phyloP scores from a whole-genome alignment of 768 basidiomycete genomes.

The Brasilioporus rufonigricans region DNA sequence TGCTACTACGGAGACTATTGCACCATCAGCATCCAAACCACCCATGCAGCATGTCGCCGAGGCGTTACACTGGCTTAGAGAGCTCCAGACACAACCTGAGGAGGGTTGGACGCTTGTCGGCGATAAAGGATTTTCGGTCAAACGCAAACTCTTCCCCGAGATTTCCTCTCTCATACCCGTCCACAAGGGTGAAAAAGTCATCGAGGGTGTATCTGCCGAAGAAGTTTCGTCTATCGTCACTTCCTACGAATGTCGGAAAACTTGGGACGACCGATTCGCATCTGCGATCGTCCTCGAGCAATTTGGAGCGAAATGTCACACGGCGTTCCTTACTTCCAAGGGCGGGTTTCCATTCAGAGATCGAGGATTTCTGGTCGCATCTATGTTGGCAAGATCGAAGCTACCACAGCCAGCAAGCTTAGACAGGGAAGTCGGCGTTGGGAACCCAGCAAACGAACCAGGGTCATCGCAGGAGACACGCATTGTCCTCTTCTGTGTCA shows the following conservation, averaged over 20 bases:
- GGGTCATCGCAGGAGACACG: conserved; percentile 42
- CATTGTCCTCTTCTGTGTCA: conserved; percentile 77
- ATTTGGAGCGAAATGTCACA: conserved; percentile 72
- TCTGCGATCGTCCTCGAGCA: conserved; percentile 67
- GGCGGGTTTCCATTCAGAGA: conserved; percentile 89
- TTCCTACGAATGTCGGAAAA: conserved; percentile 67
- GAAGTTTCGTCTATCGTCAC: conserved; percentile 77
- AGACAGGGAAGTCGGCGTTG: conserved; percentile 39
- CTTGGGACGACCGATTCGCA: conserved; percentile 87
- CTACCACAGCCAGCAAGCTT: conserved; percentile 35
- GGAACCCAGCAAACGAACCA: conserved; percentile 17
- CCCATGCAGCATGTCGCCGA: conserved; percentile 84
- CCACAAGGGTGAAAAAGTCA: conserved; percentile 84
- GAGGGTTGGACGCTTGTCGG: conserved; percentile 75
- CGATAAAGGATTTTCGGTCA: conserved; percentile 74
- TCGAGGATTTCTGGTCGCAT: conserved; percentile 80
- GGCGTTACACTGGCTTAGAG: conserved; percentile 76
- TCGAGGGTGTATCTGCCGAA: conserved; percentile 91
- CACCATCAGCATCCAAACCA: conserved; percentile 53
- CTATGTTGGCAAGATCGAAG: conserved; percentile 62
- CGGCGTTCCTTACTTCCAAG: conserved; percentile 69
- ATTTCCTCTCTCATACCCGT: conserved; percentile 82
- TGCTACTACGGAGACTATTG: conserved; percentile 35
- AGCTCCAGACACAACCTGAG: conserved; percentile 57
- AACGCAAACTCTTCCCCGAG: conserved; percentile 71